Percentiles rank a stretch among this genome's conserved stretches.
Conservation (phyloP, 768 basidiomycete species). For the Phlegmacium glaucopus region DNA sequence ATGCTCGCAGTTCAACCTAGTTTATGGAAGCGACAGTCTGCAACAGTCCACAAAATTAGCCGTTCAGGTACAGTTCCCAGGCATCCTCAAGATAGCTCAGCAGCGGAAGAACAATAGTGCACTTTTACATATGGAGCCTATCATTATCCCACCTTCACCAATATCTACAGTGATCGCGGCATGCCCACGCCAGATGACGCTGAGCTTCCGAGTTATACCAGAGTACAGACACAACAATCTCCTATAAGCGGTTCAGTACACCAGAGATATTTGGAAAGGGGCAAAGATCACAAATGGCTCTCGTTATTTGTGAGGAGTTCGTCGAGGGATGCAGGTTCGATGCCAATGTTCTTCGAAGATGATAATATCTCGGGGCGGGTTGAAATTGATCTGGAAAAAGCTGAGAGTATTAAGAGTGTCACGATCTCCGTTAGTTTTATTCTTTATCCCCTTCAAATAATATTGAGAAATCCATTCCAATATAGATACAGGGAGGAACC, state of each 20-base stretch:
- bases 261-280: constrained; percentile 38
- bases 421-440: constrained; percentile 38
- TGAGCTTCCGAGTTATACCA: constrained; percentile 18
- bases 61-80: constrained; percentile 4
- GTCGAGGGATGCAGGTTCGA: constrained; percentile 31
- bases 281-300: constrained; percentile 46
- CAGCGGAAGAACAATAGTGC: not conserved
- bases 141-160: too few species aligned
- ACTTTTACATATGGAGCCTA: not conserved
- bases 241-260: constrained; percentile 28
- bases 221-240: constrained; percentile 2
- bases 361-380: constrained; percentile 50
- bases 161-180: too few species aligned
- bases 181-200: constrained; percentile 11
- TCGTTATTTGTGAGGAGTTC: constrained; percentile 46
- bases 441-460: not conserved
- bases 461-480: not conserved
- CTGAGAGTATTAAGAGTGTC: constrained; percentile 47
- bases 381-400: constrained; percentile 46
- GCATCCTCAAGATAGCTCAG: not conserved
- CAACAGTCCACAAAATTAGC: not conserved
- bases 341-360: constrained; percentile 45
- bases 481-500: constrained; percentile 43
- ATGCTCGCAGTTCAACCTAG: too few species aligned
- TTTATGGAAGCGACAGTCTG: too few species aligned